Evolutionary conservation across 257 asterid genomes (phyloP), one percentile per base, ranked within the genome.

Genomic region (Jaltomata sinuosa): DNA sequence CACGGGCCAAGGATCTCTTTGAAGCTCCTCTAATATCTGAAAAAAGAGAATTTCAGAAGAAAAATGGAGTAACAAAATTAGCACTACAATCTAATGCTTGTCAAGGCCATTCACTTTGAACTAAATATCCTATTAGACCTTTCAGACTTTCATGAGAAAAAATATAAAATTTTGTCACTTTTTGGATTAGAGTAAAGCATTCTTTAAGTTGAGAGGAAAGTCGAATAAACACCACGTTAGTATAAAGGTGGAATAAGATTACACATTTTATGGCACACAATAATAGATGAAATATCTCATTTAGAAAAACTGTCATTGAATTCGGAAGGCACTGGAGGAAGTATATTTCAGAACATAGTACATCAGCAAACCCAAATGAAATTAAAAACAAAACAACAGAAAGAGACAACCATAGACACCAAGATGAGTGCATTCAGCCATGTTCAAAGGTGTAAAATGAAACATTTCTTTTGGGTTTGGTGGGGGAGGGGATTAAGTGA

Each of bases 1-100:
- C 71, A 92, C 95, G 42, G 97, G 97, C 99, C 99, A 96, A 87
- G 98, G 98, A 90, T 96, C 99, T 88, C 89, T 94, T 90, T 93
- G 98, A 87, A 96, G 99, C 91, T 96, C 99, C 87, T 96, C 98
- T 89, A 96, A 88, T 88, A 96, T 93, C 99, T 94, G 87, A 88
- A 50, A 85, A n/a, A 50, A 83, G 74, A 87, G 59, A 80, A 83
- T 72, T 74, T 55, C 5, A 79, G 67, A 86, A 77, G 74, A 49
- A 62, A 47, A 76, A 49, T 49, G 42, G 57, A 74, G 55, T 68
- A 85, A 85, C 76, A 61, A 42, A 83, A 88, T 83, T 62, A 85
- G 79, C 80, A 61, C 82, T 54, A 83, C 47, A 61, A 21, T 68
- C 50, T 76, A 72, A 8, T 47, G 36, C 3, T 25, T 16, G 62